These are phyloP conservation scores for Spencermartinsiella europaea DNA, from an alignment of 805 yeast species.

Conservation along the genomic window DNA sequence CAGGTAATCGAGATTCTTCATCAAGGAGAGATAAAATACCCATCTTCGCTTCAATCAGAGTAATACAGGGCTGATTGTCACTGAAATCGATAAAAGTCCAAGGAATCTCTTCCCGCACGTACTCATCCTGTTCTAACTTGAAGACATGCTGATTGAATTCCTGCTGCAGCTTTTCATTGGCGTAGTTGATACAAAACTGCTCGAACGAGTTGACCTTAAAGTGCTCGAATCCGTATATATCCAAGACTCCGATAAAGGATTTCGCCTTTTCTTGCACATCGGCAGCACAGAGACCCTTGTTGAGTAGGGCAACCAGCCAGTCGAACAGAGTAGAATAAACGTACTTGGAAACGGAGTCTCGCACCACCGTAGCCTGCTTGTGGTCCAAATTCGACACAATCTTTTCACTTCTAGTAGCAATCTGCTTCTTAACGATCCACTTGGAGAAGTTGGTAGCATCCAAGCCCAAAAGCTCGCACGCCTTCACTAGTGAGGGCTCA, in stretches of 20 bases:
- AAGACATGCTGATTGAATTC: constrained; percentile 97
- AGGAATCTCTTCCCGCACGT: constrained; percentile 83
- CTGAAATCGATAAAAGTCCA: constrained; percentile 96
- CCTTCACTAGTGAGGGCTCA: constrained; percentile 78
- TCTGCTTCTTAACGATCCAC: constrained; percentile 91
- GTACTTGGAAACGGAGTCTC: constrained; percentile 96
- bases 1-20: constrained; percentile 91
- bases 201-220: constrained; percentile 92
- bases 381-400: constrained; percentile 77
- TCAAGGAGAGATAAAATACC: constrained; percentile 87
- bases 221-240: constrained; percentile 97
- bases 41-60: constrained; percentile 78
- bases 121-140: constrained; percentile 95
- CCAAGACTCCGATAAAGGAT: constrained; percentile 90
- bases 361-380: constrained; percentile 81
- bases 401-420: constrained; percentile 86
- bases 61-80: constrained; percentile 95
- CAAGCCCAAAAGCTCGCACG: constrained; percentile 78
- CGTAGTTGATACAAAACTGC: constrained; percentile 86
- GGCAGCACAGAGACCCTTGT: constrained; percentile 73
- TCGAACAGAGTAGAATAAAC: constrained; percentile 89
- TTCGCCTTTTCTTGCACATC: constrained; percentile 53
- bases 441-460: constrained; percentile 70
- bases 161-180: constrained; percentile 81
- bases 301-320: constrained; percentile 86